These are phyloP conservation scores for Naganishia antarctica DNA, from an alignment of 768 basidiomycete genomes.

Conservation along the genomic window DNA sequence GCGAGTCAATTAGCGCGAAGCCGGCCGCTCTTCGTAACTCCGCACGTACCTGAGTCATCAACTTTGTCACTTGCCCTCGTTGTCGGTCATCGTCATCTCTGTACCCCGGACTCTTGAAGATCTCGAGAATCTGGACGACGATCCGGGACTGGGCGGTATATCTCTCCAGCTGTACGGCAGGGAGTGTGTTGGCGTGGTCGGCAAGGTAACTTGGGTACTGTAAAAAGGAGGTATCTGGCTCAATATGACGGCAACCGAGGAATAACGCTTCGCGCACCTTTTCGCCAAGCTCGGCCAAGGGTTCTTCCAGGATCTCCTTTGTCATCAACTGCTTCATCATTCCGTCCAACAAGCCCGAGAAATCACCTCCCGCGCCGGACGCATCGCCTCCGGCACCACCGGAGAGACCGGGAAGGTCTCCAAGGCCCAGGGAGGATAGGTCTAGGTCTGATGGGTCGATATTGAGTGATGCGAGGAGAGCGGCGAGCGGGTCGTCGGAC, in stretches of 20 bases:
- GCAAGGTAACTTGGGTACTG: slow-evolving; percentile 48
- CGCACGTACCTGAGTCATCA: slow-evolving; percentile 19
- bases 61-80: slow-evolving; percentile 16
- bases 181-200: slow-evolving; percentile 31
- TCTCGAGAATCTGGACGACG: slow-evolving; percentile 39
- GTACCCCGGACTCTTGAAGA: slow-evolving; percentile 39
- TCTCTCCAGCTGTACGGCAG: slow-evolving; percentile 35
- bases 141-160: slow-evolving; percentile 39
- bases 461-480: slow-evolving; percentile 33
- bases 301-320: slow-evolving; percentile 48
- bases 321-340: slow-evolving; percentile 51
- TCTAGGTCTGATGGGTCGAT: slow-evolving; percentile 32
- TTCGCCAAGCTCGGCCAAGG: slow-evolving; percentile 44
- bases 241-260: too few species aligned
- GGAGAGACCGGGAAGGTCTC: not conserved
- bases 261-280: slow-evolving; percentile 37
- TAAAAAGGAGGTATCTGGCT: not conserved
- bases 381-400: slow-evolving; percentile 21
- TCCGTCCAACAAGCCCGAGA: slow-evolving; percentile 44
- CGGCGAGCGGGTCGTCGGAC: slow-evolving; percentile 30
- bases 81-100: slow-evolving; percentile 40
- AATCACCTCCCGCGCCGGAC: slow-evolving; percentile 25
- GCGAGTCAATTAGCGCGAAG: not conserved
- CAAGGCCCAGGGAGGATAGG: slow-evolving; percentile 19
- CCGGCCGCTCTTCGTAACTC: not conserved